Evolutionary conservation across 306 rosid species (phyloP).

Genomic region (Inga oerstediana): DNA sequence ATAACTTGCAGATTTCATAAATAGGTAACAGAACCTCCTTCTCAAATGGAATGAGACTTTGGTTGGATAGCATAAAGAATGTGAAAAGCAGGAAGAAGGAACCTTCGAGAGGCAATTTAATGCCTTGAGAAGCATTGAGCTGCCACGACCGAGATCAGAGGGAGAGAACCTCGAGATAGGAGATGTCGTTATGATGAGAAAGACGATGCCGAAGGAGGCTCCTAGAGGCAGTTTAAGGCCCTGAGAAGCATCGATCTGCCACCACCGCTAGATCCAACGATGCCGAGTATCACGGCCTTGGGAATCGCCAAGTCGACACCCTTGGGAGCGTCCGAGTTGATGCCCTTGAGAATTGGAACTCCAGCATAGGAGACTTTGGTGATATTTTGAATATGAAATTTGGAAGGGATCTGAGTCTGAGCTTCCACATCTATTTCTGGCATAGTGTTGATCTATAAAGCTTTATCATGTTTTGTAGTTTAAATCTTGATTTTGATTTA

Average conservation of each 20-base stretch:
- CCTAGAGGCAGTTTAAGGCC: slow-evolving; percentile 88
- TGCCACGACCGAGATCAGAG: slow-evolving; percentile 56
- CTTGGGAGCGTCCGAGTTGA: slow-evolving; percentile 58
- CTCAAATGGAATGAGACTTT: neutral
- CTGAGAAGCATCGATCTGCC: slow-evolving; percentile 81
- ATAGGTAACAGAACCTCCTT: neutral
- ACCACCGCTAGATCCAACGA: slow-evolving; percentile 91
- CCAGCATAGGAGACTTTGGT: slow-evolving; percentile 57
- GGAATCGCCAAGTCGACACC: slow-evolving; percentile 62
- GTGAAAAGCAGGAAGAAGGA: neutral
- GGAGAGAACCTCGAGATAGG: slow-evolving; percentile 61
- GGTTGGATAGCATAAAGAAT: too few species aligned
- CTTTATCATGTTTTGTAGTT: too few species aligned
- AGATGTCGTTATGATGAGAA: slow-evolving; percentile 60
- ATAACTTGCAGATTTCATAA: neutral
- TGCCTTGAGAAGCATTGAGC: slow-evolving; percentile 93
- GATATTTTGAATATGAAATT: slow-evolving; percentile 53
- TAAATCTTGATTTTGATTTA: too few species aligned
- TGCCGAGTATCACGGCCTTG: slow-evolving; percentile 63
- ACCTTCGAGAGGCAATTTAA: slow-evolving; percentile 77
- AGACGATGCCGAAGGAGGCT: slow-evolving; percentile 67
- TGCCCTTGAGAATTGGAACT: slow-evolving; percentile 55
- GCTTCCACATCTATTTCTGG: slow-evolving; percentile 39
- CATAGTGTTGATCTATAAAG: neutral
- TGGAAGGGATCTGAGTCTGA: slow-evolving; percentile 1